Percentiles rank a stretch among this genome's conserved stretches.
Conservation (phyloP, 108 stramenopile species). For the Chaetoceros muelleri region DNA sequence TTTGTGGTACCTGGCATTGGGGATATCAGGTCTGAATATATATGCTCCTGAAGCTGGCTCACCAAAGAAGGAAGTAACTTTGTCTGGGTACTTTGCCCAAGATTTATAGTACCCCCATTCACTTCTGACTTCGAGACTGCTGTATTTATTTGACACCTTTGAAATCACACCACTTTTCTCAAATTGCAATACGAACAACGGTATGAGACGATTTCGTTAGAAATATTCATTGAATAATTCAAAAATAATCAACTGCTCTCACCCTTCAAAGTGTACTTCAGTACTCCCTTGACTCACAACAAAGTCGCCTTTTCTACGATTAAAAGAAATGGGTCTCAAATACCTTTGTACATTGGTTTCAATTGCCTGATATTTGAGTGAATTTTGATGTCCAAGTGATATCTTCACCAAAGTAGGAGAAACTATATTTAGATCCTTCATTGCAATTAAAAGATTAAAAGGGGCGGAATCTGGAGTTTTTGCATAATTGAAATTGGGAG, state of each 20-base stretch:
- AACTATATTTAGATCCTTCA: no score
- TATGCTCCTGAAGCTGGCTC: slow-evolving; percentile 90
- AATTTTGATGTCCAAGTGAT: no score
- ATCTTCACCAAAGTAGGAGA: no score
- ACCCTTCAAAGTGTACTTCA: background rate
- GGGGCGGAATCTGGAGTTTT: slow-evolving; percentile 10
- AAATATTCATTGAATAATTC: background rate
- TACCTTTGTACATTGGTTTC: no score
- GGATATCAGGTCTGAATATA: slow-evolving; percentile 82
- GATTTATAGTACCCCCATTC: slow-evolving; percentile 68
- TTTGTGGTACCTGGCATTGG: background rate
- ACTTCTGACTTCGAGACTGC: slow-evolving; percentile 27
- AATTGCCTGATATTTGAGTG: no score
- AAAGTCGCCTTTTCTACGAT: no score
- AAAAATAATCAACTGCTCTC: background rate
- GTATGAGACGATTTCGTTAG: background rate
- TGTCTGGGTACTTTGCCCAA: slow-evolving; percentile 34
- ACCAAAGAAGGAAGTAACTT: slow-evolving; percentile 22
- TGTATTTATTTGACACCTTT: slow-evolving; percentile 11
- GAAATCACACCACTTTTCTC: slow-evolving; percentile 31
- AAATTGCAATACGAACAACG: background rate
- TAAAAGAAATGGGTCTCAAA: no score
- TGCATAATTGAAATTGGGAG: slow-evolving; percentile 24
- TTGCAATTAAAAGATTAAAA: slow-evolving; percentile 20
- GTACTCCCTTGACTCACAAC: background rate